Conservation (phyloP, 441 rosid species). For the Raphanus hybrid region DNA sequence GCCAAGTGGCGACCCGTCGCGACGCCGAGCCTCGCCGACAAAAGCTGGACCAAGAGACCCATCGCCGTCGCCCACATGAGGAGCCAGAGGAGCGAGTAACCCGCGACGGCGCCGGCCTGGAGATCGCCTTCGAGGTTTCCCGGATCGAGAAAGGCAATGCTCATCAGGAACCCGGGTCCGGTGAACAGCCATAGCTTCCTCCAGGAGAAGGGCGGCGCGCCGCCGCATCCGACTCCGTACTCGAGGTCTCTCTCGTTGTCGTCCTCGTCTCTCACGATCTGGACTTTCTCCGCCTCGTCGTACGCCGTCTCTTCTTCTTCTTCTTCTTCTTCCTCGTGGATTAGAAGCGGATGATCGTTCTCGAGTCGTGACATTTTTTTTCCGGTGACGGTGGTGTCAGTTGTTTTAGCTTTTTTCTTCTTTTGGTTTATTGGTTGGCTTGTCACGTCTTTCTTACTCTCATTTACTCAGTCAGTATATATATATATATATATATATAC, state of each 20-base stretch:
- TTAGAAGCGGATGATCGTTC: conserved; percentile 49
- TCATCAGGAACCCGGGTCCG: no score
- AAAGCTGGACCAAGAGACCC: conserved; percentile 86
- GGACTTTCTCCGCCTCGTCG: conserved; percentile 68
- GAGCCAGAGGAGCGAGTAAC: conserved; percentile 86
- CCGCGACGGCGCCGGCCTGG: conserved; percentile 92
- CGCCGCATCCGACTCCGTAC: no score
- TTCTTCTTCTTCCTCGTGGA: conserved; percentile 17
- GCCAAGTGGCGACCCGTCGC: conserved; percentile 89
- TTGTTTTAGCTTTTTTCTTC: not conserved
- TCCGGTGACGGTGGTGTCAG: conserved; percentile 18
- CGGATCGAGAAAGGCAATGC: no score
- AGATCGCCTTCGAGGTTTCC: conserved; percentile 82
- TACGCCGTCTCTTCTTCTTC: conserved; percentile 58
- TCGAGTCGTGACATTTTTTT: conserved; percentile 46
- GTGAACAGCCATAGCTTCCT: no score
- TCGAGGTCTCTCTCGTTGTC: no score
- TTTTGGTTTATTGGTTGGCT: not conserved
- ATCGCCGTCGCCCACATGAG: conserved; percentile 90
- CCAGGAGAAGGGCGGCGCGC: no score
- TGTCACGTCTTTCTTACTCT: conserved; percentile 12
- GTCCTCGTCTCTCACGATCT: conserved; percentile 54
- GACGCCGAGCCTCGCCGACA: conserved; percentile 86
- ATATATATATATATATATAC: not conserved
- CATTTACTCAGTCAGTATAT: not conserved